Conservation (phyloP, 257 asterid species). For the Leptodermis oblonga region DNA sequence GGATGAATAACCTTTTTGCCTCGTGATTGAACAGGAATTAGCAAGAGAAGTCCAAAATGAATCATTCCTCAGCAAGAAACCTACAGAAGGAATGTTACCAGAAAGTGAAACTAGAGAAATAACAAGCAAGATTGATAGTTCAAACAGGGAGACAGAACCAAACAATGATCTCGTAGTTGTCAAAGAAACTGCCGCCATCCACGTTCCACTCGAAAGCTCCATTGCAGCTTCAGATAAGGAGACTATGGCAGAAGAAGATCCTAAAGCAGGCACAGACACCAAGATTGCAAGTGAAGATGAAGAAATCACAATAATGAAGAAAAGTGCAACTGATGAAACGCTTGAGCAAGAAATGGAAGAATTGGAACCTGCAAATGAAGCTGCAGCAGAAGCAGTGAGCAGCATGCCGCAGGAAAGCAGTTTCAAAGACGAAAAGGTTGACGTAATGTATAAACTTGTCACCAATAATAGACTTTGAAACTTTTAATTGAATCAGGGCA, state of each 20-base stretch:
- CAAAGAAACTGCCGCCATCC: neutral
- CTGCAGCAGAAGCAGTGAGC: slow-evolving; percentile 15
- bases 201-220: neutral
- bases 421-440: slow-evolving; percentile 2
- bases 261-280: neutral
- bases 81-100: slow-evolving; percentile 5
- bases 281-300: slow-evolving; percentile 1
- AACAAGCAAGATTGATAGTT: neutral
- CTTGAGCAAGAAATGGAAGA: slow-evolving; percentile 2
- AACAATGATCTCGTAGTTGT: neutral
- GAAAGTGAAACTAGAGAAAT: neutral
- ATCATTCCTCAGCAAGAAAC: neutral
- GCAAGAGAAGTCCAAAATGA: neutral
- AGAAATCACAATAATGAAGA: slow-evolving; percentile 7
- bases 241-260: slow-evolving; percentile 1
- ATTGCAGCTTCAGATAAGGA: neutral
- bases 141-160: neutral
- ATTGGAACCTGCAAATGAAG: slow-evolving; percentile 10
- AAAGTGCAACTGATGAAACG: slow-evolving; percentile 18
- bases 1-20: neutral
- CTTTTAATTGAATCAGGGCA: neutral
- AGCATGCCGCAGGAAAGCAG: slow-evolving; percentile 10
- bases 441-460: slow-evolving; percentile 27
- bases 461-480: slow-evolving; percentile 5
- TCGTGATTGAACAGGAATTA: neutral